phyloP scores from a whole-genome alignment of 169 alveolate species.

The Plasmodium gaboni region DNA sequence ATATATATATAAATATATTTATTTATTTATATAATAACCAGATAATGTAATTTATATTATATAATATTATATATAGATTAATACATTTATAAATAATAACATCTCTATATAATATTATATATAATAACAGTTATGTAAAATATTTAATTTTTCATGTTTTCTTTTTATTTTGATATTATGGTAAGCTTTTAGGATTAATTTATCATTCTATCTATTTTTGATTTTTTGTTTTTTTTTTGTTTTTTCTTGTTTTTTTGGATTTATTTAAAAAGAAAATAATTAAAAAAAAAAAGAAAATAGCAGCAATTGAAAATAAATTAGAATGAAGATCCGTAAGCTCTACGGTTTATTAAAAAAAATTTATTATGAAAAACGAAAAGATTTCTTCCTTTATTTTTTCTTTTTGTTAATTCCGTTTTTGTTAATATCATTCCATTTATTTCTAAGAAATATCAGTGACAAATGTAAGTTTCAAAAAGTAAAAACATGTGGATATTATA shows the following conservation, averaged over 20 bases:
- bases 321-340: conserved; percentile 66
- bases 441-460: conserved; percentile 55
- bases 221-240: conserved; percentile 5
- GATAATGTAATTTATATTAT: no score
- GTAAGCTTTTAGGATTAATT: no score
- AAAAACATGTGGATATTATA: neutral
- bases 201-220: no score
- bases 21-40: no score
- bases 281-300: conserved; percentile 2
- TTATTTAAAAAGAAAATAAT: no score
- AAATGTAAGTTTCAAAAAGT: conserved; percentile 39
- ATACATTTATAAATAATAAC: no score
- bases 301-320: conserved; percentile 3
- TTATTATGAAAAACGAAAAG: conserved; percentile 69
- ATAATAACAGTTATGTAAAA: no score
- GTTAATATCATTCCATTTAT: conserved; percentile 51
- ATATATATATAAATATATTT: no score
- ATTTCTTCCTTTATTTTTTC: conserved; percentile 52
- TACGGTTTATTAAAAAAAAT: conserved; percentile 49
- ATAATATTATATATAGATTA: no score
- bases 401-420: conserved; percentile 65
- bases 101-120: no score
- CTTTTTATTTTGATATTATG: no score
- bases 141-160: no score
- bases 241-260: conserved; percentile 3